Evolutionary conservation across 768 basidiomycete genomes (phyloP).

Genomic region (Coprinopsis marcescibilis): DNA sequence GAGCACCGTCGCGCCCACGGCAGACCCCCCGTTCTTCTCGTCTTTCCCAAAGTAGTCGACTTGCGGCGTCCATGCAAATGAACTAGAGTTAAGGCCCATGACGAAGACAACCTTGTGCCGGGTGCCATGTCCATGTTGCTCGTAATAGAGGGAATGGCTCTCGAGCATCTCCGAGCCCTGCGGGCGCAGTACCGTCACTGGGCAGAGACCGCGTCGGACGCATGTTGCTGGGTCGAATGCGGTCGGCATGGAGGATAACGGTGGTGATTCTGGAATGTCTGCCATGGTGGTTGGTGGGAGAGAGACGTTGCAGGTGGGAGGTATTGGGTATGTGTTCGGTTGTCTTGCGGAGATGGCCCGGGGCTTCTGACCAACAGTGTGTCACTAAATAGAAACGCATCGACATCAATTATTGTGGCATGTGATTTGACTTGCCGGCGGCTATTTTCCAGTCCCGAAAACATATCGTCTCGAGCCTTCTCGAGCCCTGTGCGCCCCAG

Average conservation of each 20-base stretch:
- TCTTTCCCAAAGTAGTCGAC: slow-evolving; percentile 53
- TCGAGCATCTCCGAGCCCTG: slow-evolving; percentile 44
- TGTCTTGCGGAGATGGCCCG: no score
- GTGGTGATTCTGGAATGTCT: no score
- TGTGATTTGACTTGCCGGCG: no score
- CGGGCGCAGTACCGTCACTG: slow-evolving; percentile 48
- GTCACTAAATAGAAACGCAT: no score
- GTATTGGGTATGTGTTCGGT: no score
- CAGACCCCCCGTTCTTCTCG: slow-evolving; percentile 16
- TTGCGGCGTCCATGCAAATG: slow-evolving; percentile 60
- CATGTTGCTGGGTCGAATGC: slow-evolving; percentile 59
- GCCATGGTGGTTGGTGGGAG: no score
- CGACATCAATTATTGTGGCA: no score
- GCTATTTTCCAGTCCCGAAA: no score
- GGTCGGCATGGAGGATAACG: slow-evolving; percentile 29
- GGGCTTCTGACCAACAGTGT: no score
- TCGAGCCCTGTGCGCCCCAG: no score
- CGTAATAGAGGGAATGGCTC: slow-evolving; percentile 74
- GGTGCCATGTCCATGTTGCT: slow-evolving; percentile 53
- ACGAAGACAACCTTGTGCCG: slow-evolving; percentile 63
- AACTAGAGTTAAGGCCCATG: slow-evolving; percentile 70
- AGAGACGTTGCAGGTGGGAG: no score
- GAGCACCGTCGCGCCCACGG: slow-evolving; percentile 43
- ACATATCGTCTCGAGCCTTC: no score
- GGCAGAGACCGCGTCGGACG: slow-evolving; percentile 69